A percentile compares a stretch with the other conserved stretches of the same genome.
Evolutionary conservation across 169 alveolate species (phyloP).

Genomic region (Babesia bovis): DNA sequence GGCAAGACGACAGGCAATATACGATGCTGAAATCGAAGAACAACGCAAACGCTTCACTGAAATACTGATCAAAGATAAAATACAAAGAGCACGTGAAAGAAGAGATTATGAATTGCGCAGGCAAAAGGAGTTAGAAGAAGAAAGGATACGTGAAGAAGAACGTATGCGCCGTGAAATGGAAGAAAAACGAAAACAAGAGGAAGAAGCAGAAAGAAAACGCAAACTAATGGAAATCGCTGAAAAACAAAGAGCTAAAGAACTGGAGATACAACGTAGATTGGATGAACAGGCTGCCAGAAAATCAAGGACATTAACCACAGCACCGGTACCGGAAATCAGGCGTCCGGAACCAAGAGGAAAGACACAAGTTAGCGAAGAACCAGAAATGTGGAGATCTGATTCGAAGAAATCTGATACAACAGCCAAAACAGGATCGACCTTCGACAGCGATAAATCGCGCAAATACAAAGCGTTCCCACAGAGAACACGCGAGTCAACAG

Average conservation of each 20-base stretch:
- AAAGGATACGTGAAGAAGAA: conserved; percentile 76
- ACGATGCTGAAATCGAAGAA: conserved; percentile 24
- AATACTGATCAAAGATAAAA: conserved; percentile 62
- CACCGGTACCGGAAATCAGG: neutral
- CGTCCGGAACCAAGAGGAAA: conserved; percentile 16
- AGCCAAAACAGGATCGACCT: neutral
- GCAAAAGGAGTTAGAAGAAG: conserved; percentile 75
- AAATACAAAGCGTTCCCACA: conserved; percentile 16
- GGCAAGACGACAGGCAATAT: conserved; percentile 14
- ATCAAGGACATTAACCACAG: conserved; percentile 6
- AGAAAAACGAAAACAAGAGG: conserved; percentile 71
- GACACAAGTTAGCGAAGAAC: conserved; percentile 2
- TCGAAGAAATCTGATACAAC: neutral
- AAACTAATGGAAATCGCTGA: conserved; percentile 60
- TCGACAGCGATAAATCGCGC: conserved; percentile 15
- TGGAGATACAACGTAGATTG: conserved; percentile 42
- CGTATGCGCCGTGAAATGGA: conserved; percentile 68
- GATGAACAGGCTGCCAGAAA: conserved; percentile 39
- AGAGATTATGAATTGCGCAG: conserved; percentile 69
- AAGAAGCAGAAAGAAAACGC: conserved; percentile 49
- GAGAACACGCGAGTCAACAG: neutral
- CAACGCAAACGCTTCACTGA: conserved; percentile 36
- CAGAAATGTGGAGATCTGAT: conserved; percentile 8
- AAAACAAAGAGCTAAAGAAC: conserved; percentile 64
- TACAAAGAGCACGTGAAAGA: conserved; percentile 79